Evolutionary conservation across 257 asterid species (phyloP).

Genomic region (Prunella vulgaris): DNA sequence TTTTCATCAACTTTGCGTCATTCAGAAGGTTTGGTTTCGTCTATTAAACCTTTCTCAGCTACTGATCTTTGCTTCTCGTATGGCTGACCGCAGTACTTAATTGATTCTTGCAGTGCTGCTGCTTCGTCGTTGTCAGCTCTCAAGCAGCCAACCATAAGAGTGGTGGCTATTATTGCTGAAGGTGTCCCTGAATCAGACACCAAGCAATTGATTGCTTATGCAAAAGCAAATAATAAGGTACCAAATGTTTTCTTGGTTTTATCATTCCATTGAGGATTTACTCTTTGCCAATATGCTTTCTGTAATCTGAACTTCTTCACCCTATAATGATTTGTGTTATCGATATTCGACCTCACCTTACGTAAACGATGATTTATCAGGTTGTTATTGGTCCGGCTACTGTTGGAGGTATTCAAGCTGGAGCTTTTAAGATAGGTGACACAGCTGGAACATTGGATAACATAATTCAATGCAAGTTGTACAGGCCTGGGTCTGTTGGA

Average conservation of each 20-base stretch:
- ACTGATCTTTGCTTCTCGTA: conserved; percentile 7
- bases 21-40: conserved; percentile 72
- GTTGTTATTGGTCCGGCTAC: conserved; percentile 97
- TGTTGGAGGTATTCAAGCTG: conserved; percentile 99
- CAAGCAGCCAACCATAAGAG: conserved; percentile 92
- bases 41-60: neutral
- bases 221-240: conserved; percentile 93
- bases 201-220: conserved; percentile 90
- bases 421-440: conserved; percentile 96
- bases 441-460: conserved; percentile 98
- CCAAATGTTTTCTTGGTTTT: conserved; percentile 10
- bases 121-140: conserved; percentile 94
- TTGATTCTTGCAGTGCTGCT: conserved; percentile 73
- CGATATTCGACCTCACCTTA: neutral
- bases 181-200: conserved; percentile 96
- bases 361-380: conserved; percentile 29
- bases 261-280: too few species aligned
- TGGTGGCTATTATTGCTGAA: conserved; percentile 94
- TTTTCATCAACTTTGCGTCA: conserved; percentile 96
- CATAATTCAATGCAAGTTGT: conserved; percentile 83
- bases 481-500: conserved; percentile 97
- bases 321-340: too few species aligned
- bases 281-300: too few species aligned
- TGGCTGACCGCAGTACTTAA: conserved; percentile 8
- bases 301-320: too few species aligned